Base-by-base conservation (phyloP, 176 grass and related monocot species). In the Tillandsia fasciculata region DNA sequence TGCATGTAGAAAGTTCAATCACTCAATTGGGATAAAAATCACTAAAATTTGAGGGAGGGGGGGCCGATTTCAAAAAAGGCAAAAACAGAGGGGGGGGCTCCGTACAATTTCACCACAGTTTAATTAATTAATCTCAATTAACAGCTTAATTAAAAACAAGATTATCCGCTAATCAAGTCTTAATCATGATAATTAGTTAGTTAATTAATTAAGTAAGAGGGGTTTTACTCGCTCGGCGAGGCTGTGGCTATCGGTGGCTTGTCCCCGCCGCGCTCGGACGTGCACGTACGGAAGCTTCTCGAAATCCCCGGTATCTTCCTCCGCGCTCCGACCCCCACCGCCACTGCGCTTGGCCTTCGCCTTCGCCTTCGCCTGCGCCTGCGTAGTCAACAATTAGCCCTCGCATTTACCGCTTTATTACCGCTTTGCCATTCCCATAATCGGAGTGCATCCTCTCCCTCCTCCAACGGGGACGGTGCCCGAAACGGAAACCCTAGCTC, bases 221-320 rank as follows among this genome's bases (percentile, higher is more conserved):
- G 2, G 50, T 74, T 88, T 88, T 81, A 93, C 90, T 74, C 86
- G 70, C 90, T 93, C 86, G 58, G 86, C 83, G 68, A 93, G 86
- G 90, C 86, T 93, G 29, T 93, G 90, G 83, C 86, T 93, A 76
- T 93, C 90, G 15, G 90, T 93, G 1, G 90, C 90, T 74, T 93
- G 90, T 14, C 90, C 90, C 17, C 83, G 47, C 57, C 86, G 63
- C 66, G 83, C 90, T 66, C 90, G 75, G 42, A 93, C 90, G 83
- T 93, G 90, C 66, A 93, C 83, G 81, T 93, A 93, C 5, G 77
- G 86, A 18, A 67, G 90, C 83, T 86, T 88, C 69, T 86, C 83
- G n/a, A 76, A 50, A 49, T 27, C 70, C 3, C 28, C 76, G n/a
- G 61, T 83, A 49, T 86, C 80, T 10, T 52, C 87, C 48, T 63